phyloP scores from a whole-genome alignment of 805 yeast species.

The Metschnikowia dekortorum region DNA sequence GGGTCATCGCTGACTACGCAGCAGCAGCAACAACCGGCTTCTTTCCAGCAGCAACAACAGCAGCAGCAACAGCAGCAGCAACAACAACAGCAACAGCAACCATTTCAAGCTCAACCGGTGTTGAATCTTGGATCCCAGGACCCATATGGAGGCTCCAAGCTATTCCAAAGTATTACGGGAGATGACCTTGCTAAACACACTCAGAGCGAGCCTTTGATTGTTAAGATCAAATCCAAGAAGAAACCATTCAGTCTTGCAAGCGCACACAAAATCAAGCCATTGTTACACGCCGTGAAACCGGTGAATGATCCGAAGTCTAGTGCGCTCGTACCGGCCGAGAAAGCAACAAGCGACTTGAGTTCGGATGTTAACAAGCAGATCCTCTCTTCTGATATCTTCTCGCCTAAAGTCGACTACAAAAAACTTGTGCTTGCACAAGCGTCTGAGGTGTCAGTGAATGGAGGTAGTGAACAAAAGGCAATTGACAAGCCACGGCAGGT shows the following conservation, averaged over 20 bases:
- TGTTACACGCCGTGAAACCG: constrained; percentile 22
- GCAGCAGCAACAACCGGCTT: constrained; percentile 15
- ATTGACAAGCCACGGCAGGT: constrained; percentile 26
- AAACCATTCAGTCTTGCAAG: constrained; percentile 54
- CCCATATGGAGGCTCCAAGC: constrained; percentile 78
- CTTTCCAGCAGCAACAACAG: constrained; percentile 14
- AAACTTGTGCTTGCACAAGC: constrained; percentile 42
- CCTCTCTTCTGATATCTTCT: constrained; percentile 64
- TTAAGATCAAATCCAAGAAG: constrained; percentile 29
- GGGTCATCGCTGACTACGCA: constrained; percentile 17
- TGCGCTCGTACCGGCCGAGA: neutral
- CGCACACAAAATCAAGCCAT: constrained; percentile 62
- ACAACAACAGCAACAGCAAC: constrained; percentile 19
- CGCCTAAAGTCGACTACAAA: constrained; percentile 54
- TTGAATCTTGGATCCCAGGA: constrained; percentile 34
- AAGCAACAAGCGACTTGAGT: neutral
- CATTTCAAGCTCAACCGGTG: neutral
- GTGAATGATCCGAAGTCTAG: neutral
- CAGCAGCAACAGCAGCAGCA: constrained; percentile 14
- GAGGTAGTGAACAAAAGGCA: constrained; percentile 2
- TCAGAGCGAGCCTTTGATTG: constrained; percentile 28
- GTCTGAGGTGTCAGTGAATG: neutral
- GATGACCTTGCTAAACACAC: constrained; percentile 17
- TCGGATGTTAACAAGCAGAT: constrained; percentile 62
- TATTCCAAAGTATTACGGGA: constrained; percentile 48